These are phyloP conservation scores for Oryza australiensis DNA, from an alignment of 176 grass and related monocot genomes.

Conservation along the genomic window DNA sequence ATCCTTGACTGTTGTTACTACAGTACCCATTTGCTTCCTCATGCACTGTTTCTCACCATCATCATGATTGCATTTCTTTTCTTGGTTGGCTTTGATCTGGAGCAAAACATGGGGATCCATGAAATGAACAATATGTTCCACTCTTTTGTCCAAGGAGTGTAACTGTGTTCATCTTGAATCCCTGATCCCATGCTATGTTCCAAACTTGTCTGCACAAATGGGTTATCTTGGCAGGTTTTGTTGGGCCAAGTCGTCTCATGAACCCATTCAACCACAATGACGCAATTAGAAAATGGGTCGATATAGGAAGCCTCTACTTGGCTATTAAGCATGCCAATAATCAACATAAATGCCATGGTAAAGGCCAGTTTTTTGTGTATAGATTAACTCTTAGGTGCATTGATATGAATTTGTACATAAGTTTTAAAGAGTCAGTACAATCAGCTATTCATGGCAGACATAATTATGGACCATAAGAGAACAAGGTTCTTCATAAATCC, in stretches of 20 bases:
- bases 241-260: not conserved
- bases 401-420: not conserved
- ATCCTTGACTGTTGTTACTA: conserved; percentile 7
- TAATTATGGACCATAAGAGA: not conserved
- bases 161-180: not conserved
- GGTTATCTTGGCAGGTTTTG: not conserved
- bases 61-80: not conserved
- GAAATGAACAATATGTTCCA: not conserved
- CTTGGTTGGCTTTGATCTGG: not conserved
- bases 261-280: not conserved
- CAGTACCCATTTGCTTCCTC: not conserved
- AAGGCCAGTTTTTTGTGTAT: not conserved
- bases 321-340: not conserved
- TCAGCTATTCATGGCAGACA: not conserved
- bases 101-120: not conserved
- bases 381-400: not conserved
- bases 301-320: not conserved
- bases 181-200: not conserved
- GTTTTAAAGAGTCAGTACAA: conserved; percentile 13
- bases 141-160: not conserved
- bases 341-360: not conserved
- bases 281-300: not conserved
- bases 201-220: not conserved
- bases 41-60: not conserved
- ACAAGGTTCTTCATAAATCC: not conserved